Base-by-base conservation (phyloP, 192 early-diverging fungal genomes). In the Backusella australiensis region DNA sequence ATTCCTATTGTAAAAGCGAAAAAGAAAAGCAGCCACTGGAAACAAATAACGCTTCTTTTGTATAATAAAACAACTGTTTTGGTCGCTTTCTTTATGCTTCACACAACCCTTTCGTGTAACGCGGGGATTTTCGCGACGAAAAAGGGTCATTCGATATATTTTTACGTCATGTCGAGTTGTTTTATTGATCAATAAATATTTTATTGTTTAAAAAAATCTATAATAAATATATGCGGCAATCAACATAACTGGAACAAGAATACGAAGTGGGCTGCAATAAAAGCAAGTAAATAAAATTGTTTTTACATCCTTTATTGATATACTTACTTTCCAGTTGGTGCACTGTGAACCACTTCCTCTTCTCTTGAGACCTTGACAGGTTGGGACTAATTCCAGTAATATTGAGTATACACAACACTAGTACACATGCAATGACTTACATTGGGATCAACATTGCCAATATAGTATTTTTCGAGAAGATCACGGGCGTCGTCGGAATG, bases 401-500 rank as follows among this genome's bases (percentile, higher is more conserved):
- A 26, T 42, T 21, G 11, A 32, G 42, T 44, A 35, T 17, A 14
- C 15, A 32, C 26, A 14, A 26, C 41, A 15, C 21, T 6, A 44
- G 0, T 14, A 6, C 19, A 3, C 12, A 26, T 19, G 38, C 3
- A 73, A 26, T 12, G 26, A 44, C 88, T 87, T 86, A 88, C 89
- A 46, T 81, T 75, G 21, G 76, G 38, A 80, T 91, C 82, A 44
- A 95, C 83, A 72, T 92, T 85, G 67, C 96, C 97, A 73, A 97
- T 84, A 73, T 87, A 88, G 77, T 91, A 89, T 23, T 85, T 83
- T 77, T 89, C 85, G 75, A 99, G 86, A 76, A 99, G 75, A 26
- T 94, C 94, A 71, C 90, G 92, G 34, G 97, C 97, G 76, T 99
- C 97, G 42, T 95, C 92, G 36, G 94, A 95, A 87, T 99, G 96